Percentiles rank a stretch among this genome's conserved stretches.
These are phyloP conservation scores for Aspergillus taichungensis DNA, from an alignment of 495 filamentous ascomycete species.

Conservation along the genomic window DNA sequence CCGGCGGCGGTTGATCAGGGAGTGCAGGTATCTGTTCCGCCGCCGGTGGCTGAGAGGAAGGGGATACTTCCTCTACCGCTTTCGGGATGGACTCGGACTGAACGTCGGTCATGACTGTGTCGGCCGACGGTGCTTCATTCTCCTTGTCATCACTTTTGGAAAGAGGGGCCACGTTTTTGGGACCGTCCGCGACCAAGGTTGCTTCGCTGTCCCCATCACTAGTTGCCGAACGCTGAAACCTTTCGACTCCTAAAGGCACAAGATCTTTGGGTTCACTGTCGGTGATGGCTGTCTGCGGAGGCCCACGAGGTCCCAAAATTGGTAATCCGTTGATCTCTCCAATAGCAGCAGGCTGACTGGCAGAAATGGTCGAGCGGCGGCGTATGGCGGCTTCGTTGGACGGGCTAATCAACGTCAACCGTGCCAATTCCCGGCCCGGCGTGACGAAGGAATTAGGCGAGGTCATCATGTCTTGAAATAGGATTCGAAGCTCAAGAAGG, in stretches of 20 bases:
- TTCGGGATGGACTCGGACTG: slow-evolving; percentile 8
- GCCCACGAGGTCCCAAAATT: slow-evolving; percentile 42
- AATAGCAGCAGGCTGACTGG: slow-evolving; percentile 27
- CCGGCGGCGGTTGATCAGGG: slow-evolving; percentile 31
- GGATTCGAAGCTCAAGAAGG: slow-evolving; percentile 55
- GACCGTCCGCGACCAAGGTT: slow-evolving; percentile 40
- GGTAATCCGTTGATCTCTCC: slow-evolving; percentile 46
- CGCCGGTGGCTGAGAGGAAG: slow-evolving; percentile 1
- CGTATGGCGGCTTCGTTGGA: slow-evolving; percentile 50
- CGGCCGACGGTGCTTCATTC: slow-evolving; percentile 24
- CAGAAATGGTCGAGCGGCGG: slow-evolving; percentile 44
- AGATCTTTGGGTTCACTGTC: slow-evolving; percentile 12
- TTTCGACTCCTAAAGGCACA: slow-evolving; percentile 10
- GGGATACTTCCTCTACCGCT: neutral
- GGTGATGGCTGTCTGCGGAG: slow-evolving; percentile 22
- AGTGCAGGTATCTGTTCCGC: slow-evolving; percentile 2
- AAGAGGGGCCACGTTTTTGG: slow-evolving; percentile 14
- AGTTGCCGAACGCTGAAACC: slow-evolving; percentile 9
- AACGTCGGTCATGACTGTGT: slow-evolving; percentile 10
- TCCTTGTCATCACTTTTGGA: slow-evolving; percentile 32
- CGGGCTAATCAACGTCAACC: slow-evolving; percentile 63
- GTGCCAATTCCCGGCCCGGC: slow-evolving; percentile 72
- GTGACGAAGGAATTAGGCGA: slow-evolving; percentile 43
- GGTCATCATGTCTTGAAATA: slow-evolving; percentile 66
- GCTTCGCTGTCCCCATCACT: slow-evolving; percentile 39